These are phyloP conservation scores for Trametes meyenii DNA, from an alignment of 768 basidiomycete genomes.

Conservation along the genomic window DNA sequence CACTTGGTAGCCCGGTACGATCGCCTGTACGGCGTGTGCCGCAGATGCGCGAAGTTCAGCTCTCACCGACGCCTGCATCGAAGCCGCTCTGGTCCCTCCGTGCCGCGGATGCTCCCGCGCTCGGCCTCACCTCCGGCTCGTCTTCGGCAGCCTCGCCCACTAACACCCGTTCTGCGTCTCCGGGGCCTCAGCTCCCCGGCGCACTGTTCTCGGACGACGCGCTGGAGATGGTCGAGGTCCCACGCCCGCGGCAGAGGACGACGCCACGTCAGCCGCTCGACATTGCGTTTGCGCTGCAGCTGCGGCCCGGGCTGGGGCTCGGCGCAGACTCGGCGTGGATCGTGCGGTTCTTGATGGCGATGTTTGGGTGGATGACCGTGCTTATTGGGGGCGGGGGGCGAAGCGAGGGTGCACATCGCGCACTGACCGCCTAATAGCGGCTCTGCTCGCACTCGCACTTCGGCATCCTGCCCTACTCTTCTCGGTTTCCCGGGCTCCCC, in stretches of 20 bases:
- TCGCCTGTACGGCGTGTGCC: slow-evolving; percentile 27
- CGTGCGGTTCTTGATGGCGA: slow-evolving; percentile 76
- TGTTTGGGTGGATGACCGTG: slow-evolving; percentile 78
- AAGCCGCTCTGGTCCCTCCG: slow-evolving; percentile 45
- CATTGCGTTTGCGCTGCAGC: slow-evolving; percentile 77
- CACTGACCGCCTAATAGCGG: slow-evolving; percentile 9
- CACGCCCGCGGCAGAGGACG: slow-evolving; percentile 19
- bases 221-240: slow-evolving; percentile 15
- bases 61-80: slow-evolving; percentile 17
- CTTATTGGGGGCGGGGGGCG: slow-evolving; percentile 36
- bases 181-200: slow-evolving; percentile 26
- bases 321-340: slow-evolving; percentile 80
- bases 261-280: slow-evolving; percentile 44
- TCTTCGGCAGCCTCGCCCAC: slow-evolving; percentile 4
- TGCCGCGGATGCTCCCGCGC: slow-evolving; percentile 45
- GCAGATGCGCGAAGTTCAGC: slow-evolving; percentile 29
- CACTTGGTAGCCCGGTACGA: slow-evolving; percentile 2
- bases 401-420: slow-evolving; percentile 6
- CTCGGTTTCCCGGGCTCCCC: not conserved
- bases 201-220: slow-evolving; percentile 27
- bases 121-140: slow-evolving; percentile 33
- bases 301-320: slow-evolving; percentile 68
- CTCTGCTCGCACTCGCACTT: too few species aligned
- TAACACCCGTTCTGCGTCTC: slow-evolving; percentile 8
- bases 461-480: not conserved